Base-by-base conservation (phyloP, 768 basidiomycete species). In the Fomitopsis pulvina region DNA sequence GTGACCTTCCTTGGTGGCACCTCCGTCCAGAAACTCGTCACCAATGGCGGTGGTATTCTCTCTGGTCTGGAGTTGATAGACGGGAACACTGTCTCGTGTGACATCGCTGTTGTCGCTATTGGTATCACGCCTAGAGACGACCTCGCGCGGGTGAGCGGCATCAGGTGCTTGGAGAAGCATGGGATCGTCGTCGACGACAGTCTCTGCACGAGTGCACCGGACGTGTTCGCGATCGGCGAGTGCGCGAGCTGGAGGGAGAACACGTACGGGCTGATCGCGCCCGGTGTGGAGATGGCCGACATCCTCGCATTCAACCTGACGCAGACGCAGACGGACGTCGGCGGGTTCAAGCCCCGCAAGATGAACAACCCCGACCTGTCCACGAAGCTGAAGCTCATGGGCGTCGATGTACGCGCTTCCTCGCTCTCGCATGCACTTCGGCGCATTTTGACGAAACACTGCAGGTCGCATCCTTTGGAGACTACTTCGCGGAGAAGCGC, bases 271-370 rank as follows among this genome's bases (percentile, higher is more conserved):
- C 68, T 89, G 9, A 85, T 87, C 57, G 84, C 77, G 2, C 86
- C 85, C n/a, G 84, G 85, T 34, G 72, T 78, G 39, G 81, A 83
- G 61, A 87, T 87, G 85, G 85, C 85, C 20, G 80, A 84, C 53
- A 79, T 87, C 50, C 69, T 89, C 1, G 70, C 84, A 1, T 85
- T 83, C 71, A 89, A 89, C 65, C 66, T 89, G 7, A 81, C 81
- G 20, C 75, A 80, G 65, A 73, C 72, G 0, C 58, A 72, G 44
- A 76, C 75, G 2, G 61, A 54, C 2, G 53, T 66, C 1, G 74
- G 75, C 18, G 60, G 63, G 0, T 74, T 73, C 59, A 63, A 63
- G 48, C 67, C 68, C 14, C 62, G 77, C 28, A 66, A 69, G 51
- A 78, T 79, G 77, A 83, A 79, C 53, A 65, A 74, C 37, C 83